Percentiles rank a stretch among this genome's conserved stretches.
Evolutionary conservation across 2,329 filamentous ascomycete species (phyloP).

Genomic region (Dactylellina parvicollis): DNA sequence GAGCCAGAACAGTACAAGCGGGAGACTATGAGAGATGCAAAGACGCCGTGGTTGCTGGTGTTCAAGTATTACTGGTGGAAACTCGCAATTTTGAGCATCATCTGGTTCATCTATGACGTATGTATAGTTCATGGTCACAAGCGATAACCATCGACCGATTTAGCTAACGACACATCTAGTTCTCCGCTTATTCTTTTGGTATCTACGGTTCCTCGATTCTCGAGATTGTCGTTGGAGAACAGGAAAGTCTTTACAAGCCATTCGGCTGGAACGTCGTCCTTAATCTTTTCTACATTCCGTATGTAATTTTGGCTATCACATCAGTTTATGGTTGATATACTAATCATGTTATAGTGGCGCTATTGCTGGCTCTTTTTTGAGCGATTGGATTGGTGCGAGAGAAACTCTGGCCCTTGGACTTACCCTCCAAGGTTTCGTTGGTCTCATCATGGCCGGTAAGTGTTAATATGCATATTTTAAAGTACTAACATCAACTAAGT

Average conservation of each 20-base stretch:
- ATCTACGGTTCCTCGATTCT: slow-evolving; percentile 85
- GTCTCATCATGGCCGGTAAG: slow-evolving; percentile 66
- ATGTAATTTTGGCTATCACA: not conserved
- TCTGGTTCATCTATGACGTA: slow-evolving; percentile 87
- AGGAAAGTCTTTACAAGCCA: slow-evolving; percentile 72
- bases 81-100: slow-evolving; percentile 74
- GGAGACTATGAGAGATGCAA: slow-evolving; percentile 70
- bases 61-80: slow-evolving; percentile 77
- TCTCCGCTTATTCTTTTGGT: slow-evolving; percentile 83
- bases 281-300: slow-evolving; percentile 72
- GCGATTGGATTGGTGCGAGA: slow-evolving; percentile 68
- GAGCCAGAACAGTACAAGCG: slow-evolving; percentile 81
- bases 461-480: not conserved
- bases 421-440: slow-evolving; percentile 76
- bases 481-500: slow-evolving; percentile 32
- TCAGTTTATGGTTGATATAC: slow-evolving; percentile 65
- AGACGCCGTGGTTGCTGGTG: slow-evolving; percentile 69
- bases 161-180: slow-evolving; percentile 63
- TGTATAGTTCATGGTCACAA: slow-evolving; percentile 56
- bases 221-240: slow-evolving; percentile 69
- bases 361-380: slow-evolving; percentile 77
- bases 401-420: slow-evolving; percentile 78
- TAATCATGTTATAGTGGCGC: slow-evolving; percentile 67
- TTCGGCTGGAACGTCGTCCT: slow-evolving; percentile 91
- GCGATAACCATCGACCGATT: not conserved